Evolutionary conservation across 2,329 filamentous ascomycete genomes (phyloP).

Genomic region (Ascocoryne sarcoides): DNA sequence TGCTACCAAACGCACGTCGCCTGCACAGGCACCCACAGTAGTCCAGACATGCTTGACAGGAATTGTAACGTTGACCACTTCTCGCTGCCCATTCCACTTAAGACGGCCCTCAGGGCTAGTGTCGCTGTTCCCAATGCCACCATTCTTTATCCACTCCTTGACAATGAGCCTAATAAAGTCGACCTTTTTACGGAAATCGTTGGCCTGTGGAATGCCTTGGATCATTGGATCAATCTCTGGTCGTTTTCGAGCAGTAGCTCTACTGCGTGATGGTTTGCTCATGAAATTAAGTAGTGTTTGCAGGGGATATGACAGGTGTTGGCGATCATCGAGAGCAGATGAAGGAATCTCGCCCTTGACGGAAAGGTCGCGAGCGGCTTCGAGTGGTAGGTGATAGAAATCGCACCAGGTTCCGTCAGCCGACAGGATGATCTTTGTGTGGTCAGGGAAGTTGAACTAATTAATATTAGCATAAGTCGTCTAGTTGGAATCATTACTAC

Average conservation of each 20-base stretch:
- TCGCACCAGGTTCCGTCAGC: conserved; percentile 66
- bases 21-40: conserved; percentile 54
- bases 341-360: conserved; percentile 59
- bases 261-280: conserved; percentile 38
- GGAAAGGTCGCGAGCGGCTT: conserved; percentile 58
- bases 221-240: conserved; percentile 53
- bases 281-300: conserved; percentile 64
- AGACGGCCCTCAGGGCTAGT: conserved; percentile 44
- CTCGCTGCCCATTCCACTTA: conserved; percentile 50
- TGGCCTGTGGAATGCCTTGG: conserved; percentile 59
- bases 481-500: conserved; percentile 13
- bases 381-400: conserved; percentile 67
- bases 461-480: conserved; percentile 12
- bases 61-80: conserved; percentile 41
- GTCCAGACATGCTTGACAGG: conserved; percentile 60
- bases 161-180: conserved; percentile 62
- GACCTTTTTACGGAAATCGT: conserved; percentile 66
- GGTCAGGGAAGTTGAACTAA: conserved; percentile 80
- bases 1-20: conserved; percentile 37
- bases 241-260: conserved; percentile 42
- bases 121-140: conserved; percentile 59
- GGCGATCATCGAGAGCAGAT: conserved; percentile 60
- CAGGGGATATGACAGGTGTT: conserved; percentile 62
- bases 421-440: conserved; percentile 76
- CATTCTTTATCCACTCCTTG: conserved; percentile 61